Evolutionary conservation across 1,139 yeast species (phyloP).

Genomic region (Diutina ranongensis): DNA sequence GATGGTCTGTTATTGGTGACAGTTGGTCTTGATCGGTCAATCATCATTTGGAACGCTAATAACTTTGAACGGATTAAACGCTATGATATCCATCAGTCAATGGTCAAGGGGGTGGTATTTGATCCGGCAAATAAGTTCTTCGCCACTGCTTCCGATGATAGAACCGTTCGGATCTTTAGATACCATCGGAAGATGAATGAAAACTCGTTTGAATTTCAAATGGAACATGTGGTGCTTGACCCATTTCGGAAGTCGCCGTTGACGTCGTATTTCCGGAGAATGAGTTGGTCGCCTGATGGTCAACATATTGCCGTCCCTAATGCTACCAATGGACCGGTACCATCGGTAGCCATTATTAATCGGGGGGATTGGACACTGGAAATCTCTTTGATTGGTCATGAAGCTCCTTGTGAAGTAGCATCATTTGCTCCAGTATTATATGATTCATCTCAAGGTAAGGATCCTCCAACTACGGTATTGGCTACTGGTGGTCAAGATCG

Average conservation of each 20-base stretch:
- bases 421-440: constrained; percentile 72
- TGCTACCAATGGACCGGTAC: constrained; percentile 93
- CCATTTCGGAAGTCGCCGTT: constrained; percentile 88
- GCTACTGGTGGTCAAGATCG: constrained; percentile 80
- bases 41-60: constrained; percentile 86
- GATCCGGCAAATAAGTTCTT: constrained; percentile 97
- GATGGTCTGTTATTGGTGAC: constrained; percentile 83
- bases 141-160: constrained; percentile 93
- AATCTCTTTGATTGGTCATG: constrained; percentile 85
- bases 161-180: constrained; percentile 78
- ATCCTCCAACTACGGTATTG: constrained; percentile 29
- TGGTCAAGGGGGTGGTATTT: constrained; percentile 92
- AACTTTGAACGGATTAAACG: constrained; percentile 86
- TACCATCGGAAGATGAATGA: constrained; percentile 60
- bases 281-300: constrained; percentile 98
- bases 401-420: constrained; percentile 93
- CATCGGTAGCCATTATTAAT: constrained; percentile 77
- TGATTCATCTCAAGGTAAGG: constrained; percentile 5
- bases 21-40: constrained; percentile 86
- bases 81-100: constrained; percentile 86
- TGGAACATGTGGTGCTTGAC: constrained; percentile 70
- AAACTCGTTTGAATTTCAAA: constrained; percentile 66
- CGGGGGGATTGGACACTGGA: constrained; percentile 93
- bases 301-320: constrained; percentile 93
- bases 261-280: constrained; percentile 82